Evolutionary conservation across 306 rosid genomes (phyloP).

Genomic region (Corylus americana): DNA sequence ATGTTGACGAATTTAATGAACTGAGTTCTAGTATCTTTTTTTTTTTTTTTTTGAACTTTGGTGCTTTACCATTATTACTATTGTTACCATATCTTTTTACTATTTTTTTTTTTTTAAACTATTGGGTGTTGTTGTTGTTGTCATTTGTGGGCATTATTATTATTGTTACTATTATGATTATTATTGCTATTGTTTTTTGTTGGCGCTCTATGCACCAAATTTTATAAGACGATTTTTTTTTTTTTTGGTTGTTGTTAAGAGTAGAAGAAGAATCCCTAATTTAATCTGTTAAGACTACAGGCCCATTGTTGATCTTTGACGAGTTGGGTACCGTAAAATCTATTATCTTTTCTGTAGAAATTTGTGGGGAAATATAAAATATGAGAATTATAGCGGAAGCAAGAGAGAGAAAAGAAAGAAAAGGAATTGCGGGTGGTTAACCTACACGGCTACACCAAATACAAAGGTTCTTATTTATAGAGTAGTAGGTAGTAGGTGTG

Average conservation of each 20-base stretch:
- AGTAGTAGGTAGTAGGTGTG: too few species aligned
- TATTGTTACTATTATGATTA: neutral
- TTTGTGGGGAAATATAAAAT: too few species aligned
- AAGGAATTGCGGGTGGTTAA: too few species aligned
- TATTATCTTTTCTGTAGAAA: too few species aligned
- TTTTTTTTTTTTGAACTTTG: neutral
- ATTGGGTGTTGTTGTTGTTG: neutral
- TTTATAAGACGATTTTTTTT: neutral
- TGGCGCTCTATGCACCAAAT: too few species aligned
- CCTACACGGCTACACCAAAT: too few species aligned
- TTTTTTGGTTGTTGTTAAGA: neutral
- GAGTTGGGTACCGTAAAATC: too few species aligned
- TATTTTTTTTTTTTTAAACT: neutral
- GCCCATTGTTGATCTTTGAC: neutral
- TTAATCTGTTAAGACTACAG: neutral
- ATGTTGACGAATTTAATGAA: neutral
- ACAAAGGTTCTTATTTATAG: too few species aligned
- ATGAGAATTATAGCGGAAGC: too few species aligned
- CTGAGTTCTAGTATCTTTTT: slow-evolving; percentile 3
- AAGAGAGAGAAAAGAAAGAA: too few species aligned
- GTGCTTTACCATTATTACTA: neutral
- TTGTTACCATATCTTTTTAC: neutral
- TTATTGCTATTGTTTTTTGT: neutral
- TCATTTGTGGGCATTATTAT: too few species aligned
- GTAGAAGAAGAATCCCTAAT: neutral